Evolutionary conservation across 768 basidiomycete species (phyloP), one percentile per base, ranked within the genome.

Genomic region (Wakefieldia striispora): DNA sequence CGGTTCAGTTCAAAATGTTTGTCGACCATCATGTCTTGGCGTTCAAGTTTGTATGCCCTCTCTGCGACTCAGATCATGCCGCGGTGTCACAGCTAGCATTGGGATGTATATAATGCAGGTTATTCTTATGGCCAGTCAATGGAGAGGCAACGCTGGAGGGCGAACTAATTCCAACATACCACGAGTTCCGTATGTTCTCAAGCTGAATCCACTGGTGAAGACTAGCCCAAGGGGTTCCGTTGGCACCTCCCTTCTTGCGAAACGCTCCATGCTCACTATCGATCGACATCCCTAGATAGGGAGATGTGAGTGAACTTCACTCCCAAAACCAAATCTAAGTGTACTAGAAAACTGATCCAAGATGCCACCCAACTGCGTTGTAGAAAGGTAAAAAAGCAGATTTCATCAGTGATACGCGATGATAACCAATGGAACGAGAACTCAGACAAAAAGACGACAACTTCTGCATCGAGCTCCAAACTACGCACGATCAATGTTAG

Each of bases 201-300:
- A 10, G 27, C 10, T 33, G 23, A 63, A 17, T 21, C 40, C 6
- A 19, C 50, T 63, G 4, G 61, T 57, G 13, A 63, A 33, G 26
- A 47, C 11, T 16, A 16, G 6, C 7, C 23, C 39, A 2, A 40
- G 8, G 1, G 29, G 29, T 29, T 12, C 29, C 4, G 5, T 13
- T 3, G 27, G 10, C 16, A 19, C 20, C 19, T 47, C 24, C 34
- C 11, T 40, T 34, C 50, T 54, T 33, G 55, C 50, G 8, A 66
- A 54, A 19, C 52, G 45, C 21, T 64, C 64, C 61, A 62, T 68
- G 31, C 54, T 56, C 6, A 62, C 20, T 40, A 66, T 55, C 48
- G 62, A 40, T 13, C 40, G 49, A 49, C 65, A 66, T 4, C 61
- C 66, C 65, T 66, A 36, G 23, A 35, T 21, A 5, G 1, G 26